A percentile compares a stretch with the other conserved stretches of the same genome.
Conservation (phyloP, 1,284 basidiomycete species). For the Cutaneotrichosporon cyanovorans region DNA sequence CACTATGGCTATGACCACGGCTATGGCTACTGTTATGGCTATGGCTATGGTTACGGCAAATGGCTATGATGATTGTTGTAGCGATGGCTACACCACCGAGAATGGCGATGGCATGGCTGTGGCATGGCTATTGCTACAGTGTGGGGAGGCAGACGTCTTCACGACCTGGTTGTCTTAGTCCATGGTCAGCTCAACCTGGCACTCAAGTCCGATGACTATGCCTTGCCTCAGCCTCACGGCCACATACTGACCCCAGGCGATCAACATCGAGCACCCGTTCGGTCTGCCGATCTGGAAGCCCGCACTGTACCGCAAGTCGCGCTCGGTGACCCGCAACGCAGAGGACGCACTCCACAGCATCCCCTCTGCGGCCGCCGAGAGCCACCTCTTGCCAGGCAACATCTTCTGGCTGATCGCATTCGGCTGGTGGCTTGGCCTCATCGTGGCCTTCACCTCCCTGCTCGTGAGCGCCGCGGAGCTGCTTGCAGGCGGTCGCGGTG, state of each 20-base stretch:
- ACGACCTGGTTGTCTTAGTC: neutral
- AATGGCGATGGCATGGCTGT: no score
- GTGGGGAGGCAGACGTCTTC: no score
- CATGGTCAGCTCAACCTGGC: neutral
- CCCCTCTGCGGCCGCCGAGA: constrained; percentile 83
- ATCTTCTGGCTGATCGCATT: constrained; percentile 81
- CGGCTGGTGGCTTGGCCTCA: constrained; percentile 82
- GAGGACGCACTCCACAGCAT: constrained; percentile 87
- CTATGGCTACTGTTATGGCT: no score
- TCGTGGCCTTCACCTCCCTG: constrained; percentile 56
- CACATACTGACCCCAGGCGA: constrained; percentile 47
- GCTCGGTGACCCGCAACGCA: constrained; percentile 91
- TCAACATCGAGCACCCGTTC: constrained; percentile 98
- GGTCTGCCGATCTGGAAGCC: constrained; percentile 99
- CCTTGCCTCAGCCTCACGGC: neutral
- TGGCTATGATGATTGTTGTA: no score
- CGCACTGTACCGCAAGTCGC: constrained; percentile 94
- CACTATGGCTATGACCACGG: no score
- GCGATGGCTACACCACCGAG: no score
- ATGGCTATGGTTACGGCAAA: no score
- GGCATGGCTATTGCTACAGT: no score
- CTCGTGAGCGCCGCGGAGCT: constrained; percentile 57
- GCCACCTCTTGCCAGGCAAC: constrained; percentile 85
- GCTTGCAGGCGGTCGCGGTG: constrained; percentile 61
- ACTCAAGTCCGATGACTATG: no score